A percentile compares a stretch with the other conserved stretches of the same genome.
Evolutionary conservation across 176 grass and related monocot genomes (phyloP).

Genomic region (Bolboschoenus planiculmis): DNA sequence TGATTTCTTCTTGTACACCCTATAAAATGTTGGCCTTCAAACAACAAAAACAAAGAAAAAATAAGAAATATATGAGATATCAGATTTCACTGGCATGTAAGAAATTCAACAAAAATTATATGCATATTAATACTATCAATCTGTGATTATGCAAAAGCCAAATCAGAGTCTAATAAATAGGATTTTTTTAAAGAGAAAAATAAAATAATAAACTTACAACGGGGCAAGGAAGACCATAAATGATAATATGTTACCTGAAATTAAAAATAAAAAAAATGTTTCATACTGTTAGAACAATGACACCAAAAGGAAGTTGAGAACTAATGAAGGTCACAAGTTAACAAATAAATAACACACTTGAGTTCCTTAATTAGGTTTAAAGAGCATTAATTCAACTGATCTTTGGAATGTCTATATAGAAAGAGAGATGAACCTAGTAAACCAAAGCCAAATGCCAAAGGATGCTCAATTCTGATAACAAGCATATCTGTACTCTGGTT

Average conservation of each 20-base stretch:
- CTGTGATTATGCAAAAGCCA: too few species aligned
- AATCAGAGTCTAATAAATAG: background rate
- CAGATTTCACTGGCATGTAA: background rate
- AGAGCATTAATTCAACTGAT: background rate
- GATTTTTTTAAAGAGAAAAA: background rate
- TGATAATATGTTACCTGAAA: slow-evolving; percentile 68
- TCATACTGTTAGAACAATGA: background rate
- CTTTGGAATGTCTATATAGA: background rate
- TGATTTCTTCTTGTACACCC: slow-evolving; percentile 78
- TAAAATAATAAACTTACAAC: slow-evolving; percentile 35
- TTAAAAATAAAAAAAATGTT: background rate
- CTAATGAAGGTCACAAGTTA: background rate
- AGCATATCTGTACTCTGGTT: slow-evolving; percentile 14
- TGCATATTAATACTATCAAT: too few species aligned
- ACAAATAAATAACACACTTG: background rate
- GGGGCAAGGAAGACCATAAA: slow-evolving; percentile 67
- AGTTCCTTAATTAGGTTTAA: background rate
- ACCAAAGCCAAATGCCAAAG: slow-evolving; percentile 21
- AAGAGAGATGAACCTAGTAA: slow-evolving; percentile 15
- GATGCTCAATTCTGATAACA: slow-evolving; percentile 30
- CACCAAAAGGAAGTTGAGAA: background rate
- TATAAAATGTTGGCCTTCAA: slow-evolving; percentile 68
- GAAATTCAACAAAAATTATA: background rate
- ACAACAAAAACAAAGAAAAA: background rate
- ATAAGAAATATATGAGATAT: background rate